Percentiles rank a stretch among this genome's conserved stretches.
Conservation (phyloP, 495 filamentous ascomycete species). For the Talaromyces trachyspermus region DNA sequence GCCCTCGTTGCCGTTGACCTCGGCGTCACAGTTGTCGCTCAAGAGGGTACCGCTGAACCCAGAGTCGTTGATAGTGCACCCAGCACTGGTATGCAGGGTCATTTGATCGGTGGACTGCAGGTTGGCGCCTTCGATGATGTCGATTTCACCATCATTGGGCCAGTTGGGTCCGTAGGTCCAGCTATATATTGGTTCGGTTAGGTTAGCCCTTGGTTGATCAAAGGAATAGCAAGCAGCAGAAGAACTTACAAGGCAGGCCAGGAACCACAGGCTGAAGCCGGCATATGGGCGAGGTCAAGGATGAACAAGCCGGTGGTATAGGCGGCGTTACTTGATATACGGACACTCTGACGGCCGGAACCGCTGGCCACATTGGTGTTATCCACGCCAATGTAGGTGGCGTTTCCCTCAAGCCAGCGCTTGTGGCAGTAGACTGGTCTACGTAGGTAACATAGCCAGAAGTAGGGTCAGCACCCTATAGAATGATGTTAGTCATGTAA, state of each 20-base stretch:
- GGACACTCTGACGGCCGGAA: slow-evolving; percentile 51
- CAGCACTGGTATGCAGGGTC: slow-evolving; percentile 56
- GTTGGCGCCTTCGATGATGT: slow-evolving; percentile 69
- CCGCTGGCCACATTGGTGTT: slow-evolving; percentile 26
- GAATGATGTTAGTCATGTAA: not conserved
- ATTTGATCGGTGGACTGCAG: slow-evolving; percentile 47
- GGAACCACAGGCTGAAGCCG: slow-evolving; percentile 44
- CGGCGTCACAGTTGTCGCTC: slow-evolving; percentile 45
- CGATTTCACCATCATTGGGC: slow-evolving; percentile 65
- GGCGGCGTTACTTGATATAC: slow-evolving; percentile 44
- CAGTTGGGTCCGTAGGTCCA: slow-evolving; percentile 52
- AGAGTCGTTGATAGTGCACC: slow-evolving; percentile 46
- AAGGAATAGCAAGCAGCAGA: no score
- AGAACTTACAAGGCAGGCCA: slow-evolving; percentile 59
- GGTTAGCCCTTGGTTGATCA: no score
- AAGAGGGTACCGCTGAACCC: slow-evolving; percentile 35
- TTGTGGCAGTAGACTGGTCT: slow-evolving; percentile 41
- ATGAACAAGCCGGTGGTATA: slow-evolving; percentile 52
- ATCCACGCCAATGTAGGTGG: slow-evolving; percentile 40
- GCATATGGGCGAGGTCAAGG: slow-evolving; percentile 53
- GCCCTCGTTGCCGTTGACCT: slow-evolving; percentile 43
- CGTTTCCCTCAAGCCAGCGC: slow-evolving; percentile 40
- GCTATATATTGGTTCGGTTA: slow-evolving; percentile 22
- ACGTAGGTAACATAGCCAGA: slow-evolving; percentile 62
- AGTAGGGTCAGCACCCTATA: slow-evolving; percentile 51